A percentile compares a stretch with the other conserved stretches of the same genome.
Evolutionary conservation across 179 eudicot genomes (phyloP).

Genomic region (Vitellaria paradoxa): DNA sequence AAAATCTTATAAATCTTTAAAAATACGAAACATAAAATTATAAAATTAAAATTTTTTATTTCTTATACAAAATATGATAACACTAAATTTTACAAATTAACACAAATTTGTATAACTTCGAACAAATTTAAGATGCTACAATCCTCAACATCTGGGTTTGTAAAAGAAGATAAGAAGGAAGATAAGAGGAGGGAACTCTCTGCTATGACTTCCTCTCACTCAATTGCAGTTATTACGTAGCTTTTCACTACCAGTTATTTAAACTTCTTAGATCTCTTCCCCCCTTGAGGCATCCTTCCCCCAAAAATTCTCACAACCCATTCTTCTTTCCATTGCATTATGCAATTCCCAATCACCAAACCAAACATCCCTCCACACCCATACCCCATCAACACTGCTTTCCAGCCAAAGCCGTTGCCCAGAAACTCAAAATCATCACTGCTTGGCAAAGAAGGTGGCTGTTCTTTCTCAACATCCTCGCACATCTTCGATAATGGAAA

Average conservation of each 20-base stretch:
- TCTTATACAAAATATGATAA: too few species aligned
- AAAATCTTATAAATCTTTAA: too few species aligned
- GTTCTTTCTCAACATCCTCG: not conserved
- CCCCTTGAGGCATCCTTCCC: not conserved
- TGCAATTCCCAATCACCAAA: conserved; percentile 2
- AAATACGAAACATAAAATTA: too few species aligned
- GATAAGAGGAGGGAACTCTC: too few species aligned
- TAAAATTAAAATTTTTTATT: too few species aligned
- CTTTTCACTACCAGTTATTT: not conserved
- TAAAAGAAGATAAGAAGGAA: too few species aligned
- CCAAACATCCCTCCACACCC: not conserved
- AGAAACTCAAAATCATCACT: too few species aligned
- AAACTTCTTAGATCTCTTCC: not conserved
- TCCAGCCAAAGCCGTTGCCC: conserved; percentile 14
- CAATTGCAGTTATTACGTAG: not conserved
- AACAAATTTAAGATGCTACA: not conserved
- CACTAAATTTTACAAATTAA: too few species aligned
- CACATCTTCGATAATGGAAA: conserved; percentile 12
- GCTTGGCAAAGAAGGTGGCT: not conserved
- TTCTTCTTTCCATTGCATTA: not conserved
- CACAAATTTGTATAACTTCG: too few species aligned
- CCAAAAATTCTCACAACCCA: not conserved
- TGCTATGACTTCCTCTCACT: not conserved
- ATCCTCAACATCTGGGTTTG: not conserved
- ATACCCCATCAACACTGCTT: conserved; percentile 12